Base-by-base conservation (phyloP, 2,329 filamentous ascomycete genomes). In the Endoconidiophora laricicola region DNA sequence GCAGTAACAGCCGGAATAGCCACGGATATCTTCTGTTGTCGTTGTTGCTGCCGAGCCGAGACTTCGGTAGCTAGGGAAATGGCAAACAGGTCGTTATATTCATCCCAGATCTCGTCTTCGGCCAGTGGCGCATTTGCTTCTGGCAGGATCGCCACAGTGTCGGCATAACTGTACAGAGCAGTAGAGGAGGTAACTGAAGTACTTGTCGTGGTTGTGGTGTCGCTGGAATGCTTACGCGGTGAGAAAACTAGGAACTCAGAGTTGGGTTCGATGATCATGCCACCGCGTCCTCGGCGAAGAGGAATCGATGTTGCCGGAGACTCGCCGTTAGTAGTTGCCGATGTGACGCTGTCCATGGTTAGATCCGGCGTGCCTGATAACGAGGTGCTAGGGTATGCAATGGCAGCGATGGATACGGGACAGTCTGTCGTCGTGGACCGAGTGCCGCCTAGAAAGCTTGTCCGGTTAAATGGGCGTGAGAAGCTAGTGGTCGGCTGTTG, bases 1-100 rank as follows among this genome's bases (percentile, higher is more conserved):
- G 93, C 95, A 63, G 93, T 88, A 46, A 87, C 80, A 87, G 88
- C 95, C 1, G 94, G 74, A 60, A 95, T 88, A 58, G 95, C 88
- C 56, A 91, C 84, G 1, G 7, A 33, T 6, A 33, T 33, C 29
- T 33, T 12, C 2, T 33, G 29, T 33, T 12, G 29, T 2, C 12
- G 29, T 33, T 33, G 29, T 12, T 33, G 29, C 4, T 33, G 29
- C 29, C 12, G 29, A 33, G 29, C 29, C 29, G 77, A 79, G 3
- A 78, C 76, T 40, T 69, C 69, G 2, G 75, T 70, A 3, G 69
- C 66, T 0, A 82, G 82, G 18, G 46, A 40, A 18, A 41, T 29
- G 48, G 84, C 83, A 49, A 95, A 74, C 10, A 95, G 68, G 58
- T 95, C 90, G 56, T 96, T 81, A 60, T 93, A 95, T 63, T 94